Percentiles rank a stretch among this genome's conserved stretches.
Conservation (phyloP, 805 yeast genomes). For the Tetrapisispora fleetii region DNA sequence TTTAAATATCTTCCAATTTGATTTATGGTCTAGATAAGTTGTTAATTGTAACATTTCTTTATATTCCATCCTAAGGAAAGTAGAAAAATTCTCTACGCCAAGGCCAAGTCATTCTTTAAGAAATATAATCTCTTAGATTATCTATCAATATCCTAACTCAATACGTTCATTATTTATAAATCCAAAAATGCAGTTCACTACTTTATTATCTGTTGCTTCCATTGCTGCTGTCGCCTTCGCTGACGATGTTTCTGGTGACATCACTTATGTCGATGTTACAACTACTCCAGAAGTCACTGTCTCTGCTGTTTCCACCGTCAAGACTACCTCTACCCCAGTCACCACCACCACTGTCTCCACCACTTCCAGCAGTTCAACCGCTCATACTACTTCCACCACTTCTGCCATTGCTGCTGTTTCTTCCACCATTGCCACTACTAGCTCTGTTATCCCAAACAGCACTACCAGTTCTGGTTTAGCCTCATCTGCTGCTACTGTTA, state of each 20-base stretch:
- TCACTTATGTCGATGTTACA: slow-evolving; percentile 39
- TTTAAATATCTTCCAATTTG: not conserved
- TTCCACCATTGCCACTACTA: not conserved
- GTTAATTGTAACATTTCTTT: not conserved
- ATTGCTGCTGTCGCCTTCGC: slow-evolving; percentile 16
- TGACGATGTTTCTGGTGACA: slow-evolving; percentile 20
- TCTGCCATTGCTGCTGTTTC: not conserved
- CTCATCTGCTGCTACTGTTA: not conserved
- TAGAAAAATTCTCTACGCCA: not conserved
- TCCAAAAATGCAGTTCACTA: slow-evolving; percentile 9
- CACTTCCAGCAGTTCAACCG: not conserved
- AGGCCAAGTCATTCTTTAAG: slow-evolving; percentile 1
- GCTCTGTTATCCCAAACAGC: not conserved
- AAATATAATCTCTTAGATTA: not conserved
- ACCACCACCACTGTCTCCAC: slow-evolving; percentile 24
- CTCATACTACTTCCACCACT: not conserved
- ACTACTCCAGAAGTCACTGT: slow-evolving; percentile 40
- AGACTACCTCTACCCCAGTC: slow-evolving; percentile 33
- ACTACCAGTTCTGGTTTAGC: not conserved
- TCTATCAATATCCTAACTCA: not conserved
- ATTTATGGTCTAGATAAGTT: not conserved
- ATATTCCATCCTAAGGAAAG: not conserved
- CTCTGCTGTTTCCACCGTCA: slow-evolving; percentile 37
- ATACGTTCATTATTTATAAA: slow-evolving; percentile 18
- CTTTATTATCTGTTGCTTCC: slow-evolving; percentile 4